Base-by-base conservation (phyloP, 2,329 filamentous ascomycete species). In the Pestalotiopsis sp. region DNA sequence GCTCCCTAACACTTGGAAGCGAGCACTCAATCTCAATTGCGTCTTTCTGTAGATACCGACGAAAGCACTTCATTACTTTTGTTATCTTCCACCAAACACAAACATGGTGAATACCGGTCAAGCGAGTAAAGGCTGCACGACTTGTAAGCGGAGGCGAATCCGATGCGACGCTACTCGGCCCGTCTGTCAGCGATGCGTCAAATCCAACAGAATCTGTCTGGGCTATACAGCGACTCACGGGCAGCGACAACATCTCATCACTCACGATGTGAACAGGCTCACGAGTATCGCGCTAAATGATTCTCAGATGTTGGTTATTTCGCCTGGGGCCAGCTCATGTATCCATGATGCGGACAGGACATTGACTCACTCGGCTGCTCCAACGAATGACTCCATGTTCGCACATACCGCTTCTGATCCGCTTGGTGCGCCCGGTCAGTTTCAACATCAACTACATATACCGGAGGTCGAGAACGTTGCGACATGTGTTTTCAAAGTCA, bases 71-170 rank as follows among this genome's bases (percentile, higher is more conserved):
- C 7, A 7, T 36, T 7, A 2, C 31, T 9, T 36, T 7, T 36
- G 31, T 36, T 2, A 36, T 36, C 31, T 1, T 36, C 4, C 9
- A 3, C 4, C 3, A n/a, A n/a, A 27, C 27, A 20, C 4, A 5
- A 39, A 11, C n/a, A 62, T 62, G 59, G 59, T 62, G 27, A 62
- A 62, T 62, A 36, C 31, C 23, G 59, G 59, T 11, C 31, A 62
- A 7, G 12, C 27, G 9, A 62, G 59, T 1, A 62, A 62, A 36
- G 59, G 59, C 3, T 62, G 59, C 20, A n/a, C 17, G 3, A 62
- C 59, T 62, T 62, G 59, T 20, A 36, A n/a, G 31, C 25, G 27
- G 17, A 62, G 59, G 36, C 59, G 59, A 20, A 39, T 62, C 31
- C 25, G 31, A 13, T 62, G 59, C 27, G 59, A 62, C 59, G 20